Evolutionary conservation across 2,329 filamentous ascomycete species (phyloP).

Genomic region (Arthroderma sp.): DNA sequence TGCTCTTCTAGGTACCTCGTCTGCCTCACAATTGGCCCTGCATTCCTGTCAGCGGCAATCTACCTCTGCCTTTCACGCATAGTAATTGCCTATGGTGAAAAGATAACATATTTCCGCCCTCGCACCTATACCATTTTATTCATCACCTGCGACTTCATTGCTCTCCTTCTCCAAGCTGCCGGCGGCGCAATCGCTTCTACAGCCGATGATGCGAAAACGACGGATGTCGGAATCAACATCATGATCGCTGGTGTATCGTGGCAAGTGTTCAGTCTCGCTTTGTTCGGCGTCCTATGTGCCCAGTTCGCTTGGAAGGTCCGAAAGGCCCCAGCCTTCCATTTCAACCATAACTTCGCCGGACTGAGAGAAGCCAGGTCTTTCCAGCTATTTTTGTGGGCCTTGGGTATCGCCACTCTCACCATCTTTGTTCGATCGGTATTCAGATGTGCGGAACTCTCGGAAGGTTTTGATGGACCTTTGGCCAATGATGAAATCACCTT

Average conservation of each 20-base stretch:
- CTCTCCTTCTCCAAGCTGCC: conserved; percentile 46
- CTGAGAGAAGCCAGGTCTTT: conserved; percentile 18
- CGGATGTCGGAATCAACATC: conserved; percentile 23
- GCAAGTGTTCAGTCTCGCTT: conserved; percentile 27
- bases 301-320: conserved; percentile 18
- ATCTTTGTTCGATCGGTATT: conserved; percentile 54
- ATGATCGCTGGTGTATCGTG: conserved; percentile 29
- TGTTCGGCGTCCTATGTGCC: conserved; percentile 19
- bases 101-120: conserved; percentile 21
- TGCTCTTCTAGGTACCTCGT: not conserved
- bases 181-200: conserved; percentile 44
- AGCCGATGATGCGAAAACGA: conserved; percentile 16
- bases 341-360: too few relatives aligned
- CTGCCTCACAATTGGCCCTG: conserved; percentile 51
- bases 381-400: conserved; percentile 18
- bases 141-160: conserved; percentile 49
- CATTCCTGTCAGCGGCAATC: conserved; percentile 50
- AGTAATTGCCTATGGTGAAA: conserved; percentile 22
- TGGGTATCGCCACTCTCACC: conserved; percentile 43
- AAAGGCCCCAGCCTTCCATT: not conserved
- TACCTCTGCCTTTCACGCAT: conserved; percentile 45
- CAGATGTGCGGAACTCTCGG: conserved; percentile 51
- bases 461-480: conserved; percentile 49
- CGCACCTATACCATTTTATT: conserved; percentile 34
- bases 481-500: conserved; percentile 44